Conservation (phyloP, 176 grass and related monocot species). For the Oryza glumipatula region DNA sequence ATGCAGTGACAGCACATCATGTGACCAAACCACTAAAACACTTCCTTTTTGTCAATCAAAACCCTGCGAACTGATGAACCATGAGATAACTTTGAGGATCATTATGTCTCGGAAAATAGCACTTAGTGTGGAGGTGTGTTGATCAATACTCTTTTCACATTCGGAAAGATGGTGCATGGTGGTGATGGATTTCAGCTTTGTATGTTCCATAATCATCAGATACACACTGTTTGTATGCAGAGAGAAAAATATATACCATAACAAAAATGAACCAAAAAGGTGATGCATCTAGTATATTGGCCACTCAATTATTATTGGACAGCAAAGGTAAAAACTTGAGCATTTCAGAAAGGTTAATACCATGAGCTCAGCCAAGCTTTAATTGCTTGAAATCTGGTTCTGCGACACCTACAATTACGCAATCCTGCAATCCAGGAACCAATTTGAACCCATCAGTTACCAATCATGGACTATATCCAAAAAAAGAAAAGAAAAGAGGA, state of each 20-base stretch:
- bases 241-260: background rate
- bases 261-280: background rate
- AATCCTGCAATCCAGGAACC: background rate
- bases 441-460: background rate
- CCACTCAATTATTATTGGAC: background rate
- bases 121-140: background rate
- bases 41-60: slow-evolving; percentile 34
- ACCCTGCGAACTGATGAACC: background rate
- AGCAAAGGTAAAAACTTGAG: background rate
- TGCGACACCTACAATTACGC: background rate
- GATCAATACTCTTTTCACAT: background rate
- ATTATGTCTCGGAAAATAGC: slow-evolving; percentile 27
- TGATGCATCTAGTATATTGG: background rate
- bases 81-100: slow-evolving; percentile 15
- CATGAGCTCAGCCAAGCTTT: background rate
- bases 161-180: background rate
- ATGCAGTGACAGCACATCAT: slow-evolving; percentile 31
- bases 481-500: background rate
- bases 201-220: slow-evolving; percentile 2
- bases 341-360: background rate
- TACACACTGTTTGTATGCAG: background rate
- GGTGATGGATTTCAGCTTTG: background rate
- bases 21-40: slow-evolving; percentile 33
- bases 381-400: background rate
- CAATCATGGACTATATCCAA: background rate